Conservation (phyloP, 2,329 filamentous ascomycete species). For the Intubia oerlemansii region DNA sequence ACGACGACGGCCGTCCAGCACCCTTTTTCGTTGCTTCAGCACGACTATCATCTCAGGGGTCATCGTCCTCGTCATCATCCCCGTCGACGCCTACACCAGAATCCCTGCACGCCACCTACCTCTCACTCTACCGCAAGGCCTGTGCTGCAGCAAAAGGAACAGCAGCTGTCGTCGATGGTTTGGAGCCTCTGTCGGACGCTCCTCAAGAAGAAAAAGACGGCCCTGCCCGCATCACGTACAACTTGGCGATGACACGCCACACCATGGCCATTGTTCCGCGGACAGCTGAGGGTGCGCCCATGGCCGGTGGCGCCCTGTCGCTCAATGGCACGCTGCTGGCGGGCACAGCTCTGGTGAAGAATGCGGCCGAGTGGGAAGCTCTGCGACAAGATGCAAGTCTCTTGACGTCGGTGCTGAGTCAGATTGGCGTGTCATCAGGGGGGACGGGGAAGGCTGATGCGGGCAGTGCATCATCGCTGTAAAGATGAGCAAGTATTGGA, state of each 20-base stretch:
- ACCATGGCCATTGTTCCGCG: slow-evolving; percentile 34
- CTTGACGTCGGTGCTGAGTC: slow-evolving; percentile 18
- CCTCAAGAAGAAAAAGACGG: too few relatives aligned
- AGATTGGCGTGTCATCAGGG: slow-evolving; percentile 18
- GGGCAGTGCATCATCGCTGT: too few relatives aligned
- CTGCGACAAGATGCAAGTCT: slow-evolving; percentile 19
- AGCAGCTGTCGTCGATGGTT: too few relatives aligned
- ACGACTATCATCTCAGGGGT: too few relatives aligned
- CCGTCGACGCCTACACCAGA: not conserved
- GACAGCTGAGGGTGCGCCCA: slow-evolving; percentile 23
- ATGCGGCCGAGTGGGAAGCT: slow-evolving; percentile 31
- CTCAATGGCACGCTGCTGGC: slow-evolving; percentile 43
- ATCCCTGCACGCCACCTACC: slow-evolving; percentile 21
- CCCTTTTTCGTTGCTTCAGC: slow-evolving; percentile 6
- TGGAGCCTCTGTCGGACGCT: too few relatives aligned
- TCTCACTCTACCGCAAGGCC: slow-evolving; percentile 24
- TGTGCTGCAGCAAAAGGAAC: slow-evolving; percentile 16
- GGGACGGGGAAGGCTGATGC: too few relatives aligned
- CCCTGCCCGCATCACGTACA: slow-evolving; percentile 37
- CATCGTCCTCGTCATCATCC: too few relatives aligned
- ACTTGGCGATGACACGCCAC: slow-evolving; percentile 34
- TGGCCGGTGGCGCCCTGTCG: slow-evolving; percentile 19
- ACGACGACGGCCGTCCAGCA: not conserved
- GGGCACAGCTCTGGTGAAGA: slow-evolving; percentile 42
- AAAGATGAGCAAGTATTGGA: too few relatives aligned